Conservation (phyloP, 129 eudicot species). For the Pulicaria dysenterica region DNA sequence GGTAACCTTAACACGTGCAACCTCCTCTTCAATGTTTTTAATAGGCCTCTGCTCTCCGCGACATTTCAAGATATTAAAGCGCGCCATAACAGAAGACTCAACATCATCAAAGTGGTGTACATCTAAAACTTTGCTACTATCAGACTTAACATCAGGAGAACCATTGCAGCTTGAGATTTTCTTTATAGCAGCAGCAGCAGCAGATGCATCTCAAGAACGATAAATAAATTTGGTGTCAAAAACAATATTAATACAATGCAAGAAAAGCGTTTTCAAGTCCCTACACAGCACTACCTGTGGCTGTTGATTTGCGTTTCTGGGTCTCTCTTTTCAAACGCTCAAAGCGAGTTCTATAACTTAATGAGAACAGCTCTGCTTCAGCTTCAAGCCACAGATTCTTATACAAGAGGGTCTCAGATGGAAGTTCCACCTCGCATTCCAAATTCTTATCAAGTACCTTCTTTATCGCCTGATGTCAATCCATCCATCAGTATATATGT, state of each 20-base stretch:
- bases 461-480: conserved; percentile 47
- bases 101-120: background rate
- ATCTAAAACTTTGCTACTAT: background rate
- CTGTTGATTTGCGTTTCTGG: conserved; percentile 20
- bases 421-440: conserved; percentile 39
- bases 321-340: conserved; percentile 58
- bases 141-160: background rate
- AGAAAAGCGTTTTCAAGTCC: background rate
- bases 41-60: background rate
- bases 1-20: background rate
- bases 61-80: conserved; percentile 12
- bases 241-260: background rate
- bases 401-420: conserved; percentile 35
- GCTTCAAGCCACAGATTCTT: conserved; percentile 79
- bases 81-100: conserved; percentile 16
- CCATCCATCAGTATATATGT: background rate
- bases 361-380: conserved; percentile 66
- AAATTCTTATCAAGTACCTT: conserved; percentile 56
- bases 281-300: background rate
- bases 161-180: conserved; percentile 13
- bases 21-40: background rate
- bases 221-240: background rate
- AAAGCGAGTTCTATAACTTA: conserved; percentile 58
- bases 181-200: background rate
- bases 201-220: background rate